Evolutionary conservation across 805 yeast species (phyloP), one percentile per base, ranked within the genome.

Genomic region (Zygosaccharomyces bailii): DNA sequence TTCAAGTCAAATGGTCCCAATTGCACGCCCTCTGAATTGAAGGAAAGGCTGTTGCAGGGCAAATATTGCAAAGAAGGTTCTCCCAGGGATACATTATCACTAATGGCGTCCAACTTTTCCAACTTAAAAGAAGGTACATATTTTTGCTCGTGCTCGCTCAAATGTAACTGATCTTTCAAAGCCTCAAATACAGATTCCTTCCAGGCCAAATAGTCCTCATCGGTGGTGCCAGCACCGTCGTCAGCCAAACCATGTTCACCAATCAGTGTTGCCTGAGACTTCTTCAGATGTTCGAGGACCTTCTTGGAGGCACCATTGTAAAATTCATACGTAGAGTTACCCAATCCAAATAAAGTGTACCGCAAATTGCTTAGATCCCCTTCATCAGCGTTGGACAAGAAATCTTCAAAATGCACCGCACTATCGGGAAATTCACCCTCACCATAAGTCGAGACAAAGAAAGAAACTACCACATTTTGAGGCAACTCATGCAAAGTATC

Each of bases 361-460:
- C 76, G 79, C 50, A 89, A 59, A 48, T 75, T 77, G 24, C 68
- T 61, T 48, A 75, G 78, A 33, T 70, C 75, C 18, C 76, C 77
- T 20, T 78, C 82, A 40, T 75, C 78, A 43, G 72, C 66, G 20
- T 65, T 55, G 25, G 80, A 77, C 57, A 90, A 75, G 60, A 70
- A 80, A 46, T 82, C 84, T 60, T 79, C 81, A 63, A 93, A 87
- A 30, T 79, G 80, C 33, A 78, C 76, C n/a, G 97, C 93, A 56
- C 87, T 86, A 65, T 91, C 99, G 10, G 99, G 91, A 55, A 96
- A 96, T 65, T 91, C 99, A 61, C 99, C 99, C 69, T 91, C 99
- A 56, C 99, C 99, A 58, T 93, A 93, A 8, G 96, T 88, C 24
- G 98, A 93, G 69, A 89, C 73, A 60, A 91, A 74, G 59, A 91